Conservation (phyloP, 2,329 filamentous ascomycete species). For the Tolypocladium album region DNA sequence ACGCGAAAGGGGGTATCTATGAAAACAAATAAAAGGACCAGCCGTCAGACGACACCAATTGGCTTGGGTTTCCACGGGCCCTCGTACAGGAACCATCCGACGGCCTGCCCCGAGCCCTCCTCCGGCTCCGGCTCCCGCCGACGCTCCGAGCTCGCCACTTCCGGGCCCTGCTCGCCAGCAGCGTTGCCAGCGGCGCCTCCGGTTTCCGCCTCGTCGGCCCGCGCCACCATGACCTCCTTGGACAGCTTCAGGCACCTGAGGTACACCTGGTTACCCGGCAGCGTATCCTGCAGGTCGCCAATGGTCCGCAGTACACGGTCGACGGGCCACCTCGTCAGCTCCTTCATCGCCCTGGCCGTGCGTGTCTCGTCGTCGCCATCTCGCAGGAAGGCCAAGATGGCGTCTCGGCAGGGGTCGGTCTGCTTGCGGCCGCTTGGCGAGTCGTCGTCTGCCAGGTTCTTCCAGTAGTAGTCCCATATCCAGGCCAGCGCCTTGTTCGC, state of each 20-base stretch:
- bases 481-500: conserved; percentile 63
- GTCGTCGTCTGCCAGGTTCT: conserved; percentile 26
- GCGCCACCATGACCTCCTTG: conserved; percentile 24
- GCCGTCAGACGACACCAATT: conserved; percentile 38
- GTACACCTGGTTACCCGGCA: conserved; percentile 32
- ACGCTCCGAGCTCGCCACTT: neutral
- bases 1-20: neutral
- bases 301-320: conserved; percentile 24
- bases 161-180: neutral
- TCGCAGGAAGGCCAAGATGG: conserved; percentile 27
- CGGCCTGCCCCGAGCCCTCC: conserved; percentile 7
- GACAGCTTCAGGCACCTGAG: conserved; percentile 33
- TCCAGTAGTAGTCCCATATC: conserved; percentile 90
- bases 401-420: conserved; percentile 18
- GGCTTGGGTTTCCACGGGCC: conserved; percentile 47
- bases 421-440: neutral
- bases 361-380: conserved; percentile 19
- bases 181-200: neutral
- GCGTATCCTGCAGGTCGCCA: conserved; percentile 24
- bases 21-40: neutral
- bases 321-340: conserved; percentile 25
- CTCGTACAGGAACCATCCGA: conserved; percentile 37
- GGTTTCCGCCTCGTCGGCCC: conserved; percentile 3
- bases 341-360: conserved; percentile 13
- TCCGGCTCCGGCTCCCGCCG: conserved; percentile 3